Evolutionary conservation across 805 yeast genomes (phyloP).

Genomic region (Candida incommunis): DNA sequence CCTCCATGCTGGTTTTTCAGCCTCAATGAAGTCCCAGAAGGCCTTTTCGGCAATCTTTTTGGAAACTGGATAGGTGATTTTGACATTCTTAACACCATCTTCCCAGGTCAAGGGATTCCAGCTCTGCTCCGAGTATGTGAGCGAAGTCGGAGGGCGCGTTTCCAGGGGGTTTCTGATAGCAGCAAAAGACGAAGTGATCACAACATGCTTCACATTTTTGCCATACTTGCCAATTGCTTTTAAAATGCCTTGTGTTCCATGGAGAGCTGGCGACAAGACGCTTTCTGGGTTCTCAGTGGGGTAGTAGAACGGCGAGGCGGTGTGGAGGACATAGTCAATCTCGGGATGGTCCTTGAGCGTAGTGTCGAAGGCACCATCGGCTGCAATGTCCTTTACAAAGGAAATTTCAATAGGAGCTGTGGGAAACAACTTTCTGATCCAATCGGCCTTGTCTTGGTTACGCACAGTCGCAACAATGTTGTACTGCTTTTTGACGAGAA

Average conservation of each 20-base stretch:
- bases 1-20: constrained; percentile 12
- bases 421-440: constrained; percentile 14
- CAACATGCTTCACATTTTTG: constrained; percentile 29
- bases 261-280: constrained; percentile 30
- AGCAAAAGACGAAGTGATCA: constrained; percentile 34
- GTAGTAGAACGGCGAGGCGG: constrained; percentile 27
- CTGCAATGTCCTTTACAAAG: constrained; percentile 19
- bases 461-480: constrained; percentile 37
- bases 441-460: constrained; percentile 27
- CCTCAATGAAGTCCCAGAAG: constrained; percentile 38
- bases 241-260: constrained; percentile 35
- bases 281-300: constrained; percentile 24
- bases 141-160: neutral
- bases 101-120: constrained; percentile 26
- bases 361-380: constrained; percentile 33
- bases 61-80: constrained; percentile 22
- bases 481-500: constrained; percentile 26
- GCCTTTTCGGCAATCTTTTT: constrained; percentile 44
- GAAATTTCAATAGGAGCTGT: constrained; percentile 14
- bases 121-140: constrained; percentile 18
- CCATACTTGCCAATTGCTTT: constrained; percentile 25
- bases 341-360: constrained; percentile 27
- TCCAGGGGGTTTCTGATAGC: constrained; percentile 13
- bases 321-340: constrained; percentile 24
- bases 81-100: constrained; percentile 5